phyloP scores from a whole-genome alignment of 495 filamentous ascomycete genomes.

The Entonaema liquescens region DNA sequence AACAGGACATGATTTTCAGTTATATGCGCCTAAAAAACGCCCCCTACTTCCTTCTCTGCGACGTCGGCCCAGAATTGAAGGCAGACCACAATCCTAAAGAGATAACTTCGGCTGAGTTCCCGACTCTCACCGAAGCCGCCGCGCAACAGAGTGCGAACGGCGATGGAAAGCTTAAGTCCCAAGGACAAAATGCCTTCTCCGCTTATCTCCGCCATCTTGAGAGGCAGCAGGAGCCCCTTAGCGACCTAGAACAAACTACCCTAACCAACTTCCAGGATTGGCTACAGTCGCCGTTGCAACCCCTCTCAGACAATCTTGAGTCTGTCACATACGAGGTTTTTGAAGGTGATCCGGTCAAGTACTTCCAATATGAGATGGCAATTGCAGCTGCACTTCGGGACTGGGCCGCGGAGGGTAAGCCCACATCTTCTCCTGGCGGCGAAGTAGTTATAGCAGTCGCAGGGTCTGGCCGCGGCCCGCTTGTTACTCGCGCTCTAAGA shows the following conservation, averaged over 20 bases:
- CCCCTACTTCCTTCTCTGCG: slow-evolving; percentile 83
- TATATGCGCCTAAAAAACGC: slow-evolving; percentile 83
- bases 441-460: slow-evolving; percentile 90
- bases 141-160: slow-evolving; percentile 48
- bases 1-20: slow-evolving; percentile 79
- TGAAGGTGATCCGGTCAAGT: slow-evolving; percentile 97
- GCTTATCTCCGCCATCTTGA: slow-evolving; percentile 86
- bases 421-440: slow-evolving; percentile 71
- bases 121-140: slow-evolving; percentile 71
- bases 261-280: slow-evolving; percentile 79
- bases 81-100: slow-evolving; percentile 29
- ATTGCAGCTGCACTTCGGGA: slow-evolving; percentile 84
- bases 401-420: slow-evolving; percentile 74
- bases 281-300: slow-evolving; percentile 92
- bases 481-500: slow-evolving; percentile 83
- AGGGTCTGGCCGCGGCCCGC: slow-evolving; percentile 88
- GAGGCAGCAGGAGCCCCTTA: slow-evolving; percentile 73
- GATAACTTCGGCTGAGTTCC: slow-evolving; percentile 62
- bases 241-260: slow-evolving; percentile 55
- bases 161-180: slow-evolving; percentile 32
- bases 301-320: slow-evolving; percentile 94
- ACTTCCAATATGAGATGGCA: slow-evolving; percentile 91
- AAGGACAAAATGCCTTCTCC: slow-evolving; percentile 65
- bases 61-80: slow-evolving; percentile 69
- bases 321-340: slow-evolving; percentile 98